Evolutionary conservation across 345 rosid genomes (phyloP).

Genomic region (Carallia pectinifolia): DNA sequence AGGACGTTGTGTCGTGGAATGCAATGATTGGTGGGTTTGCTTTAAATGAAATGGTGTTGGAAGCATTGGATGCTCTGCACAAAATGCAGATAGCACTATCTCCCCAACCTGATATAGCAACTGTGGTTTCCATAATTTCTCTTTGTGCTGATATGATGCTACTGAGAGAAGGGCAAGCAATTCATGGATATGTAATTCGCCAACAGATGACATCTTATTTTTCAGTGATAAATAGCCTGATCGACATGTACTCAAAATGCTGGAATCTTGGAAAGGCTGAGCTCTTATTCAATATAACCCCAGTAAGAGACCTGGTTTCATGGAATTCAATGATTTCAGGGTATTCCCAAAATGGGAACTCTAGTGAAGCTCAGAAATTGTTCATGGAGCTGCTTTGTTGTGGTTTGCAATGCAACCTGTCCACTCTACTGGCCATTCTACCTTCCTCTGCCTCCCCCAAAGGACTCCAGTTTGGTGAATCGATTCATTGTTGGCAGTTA

Average conservation of each 20-base stretch:
- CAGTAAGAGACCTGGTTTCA: slow-evolving; percentile 40
- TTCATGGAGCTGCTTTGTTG: slow-evolving; percentile 39
- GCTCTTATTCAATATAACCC: slow-evolving; percentile 31
- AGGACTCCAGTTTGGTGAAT: slow-evolving; percentile 44
- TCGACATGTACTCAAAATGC: slow-evolving; percentile 49
- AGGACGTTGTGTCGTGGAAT: slow-evolving; percentile 57
- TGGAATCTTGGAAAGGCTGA: slow-evolving; percentile 31
- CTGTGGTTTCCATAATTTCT: slow-evolving; percentile 38
- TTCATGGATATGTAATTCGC: slow-evolving; percentile 45
- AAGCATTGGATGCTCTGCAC: slow-evolving; percentile 40
- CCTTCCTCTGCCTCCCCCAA: slow-evolving; percentile 41
- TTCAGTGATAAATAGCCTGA: slow-evolving; percentile 40
- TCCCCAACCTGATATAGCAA: slow-evolving; percentile 41
- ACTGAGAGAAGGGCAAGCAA: slow-evolving; percentile 43
- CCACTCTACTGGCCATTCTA: slow-evolving; percentile 50
- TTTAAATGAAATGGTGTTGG: slow-evolving; percentile 39
- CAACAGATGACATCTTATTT: slow-evolving; percentile 28
- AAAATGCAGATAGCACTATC: slow-evolving; percentile 38
- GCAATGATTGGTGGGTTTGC: slow-evolving; percentile 51
- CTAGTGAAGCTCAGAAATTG: slow-evolving; percentile 34
- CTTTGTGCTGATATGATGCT: slow-evolving; percentile 40
- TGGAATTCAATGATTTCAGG: slow-evolving; percentile 55
- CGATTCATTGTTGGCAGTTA: slow-evolving; percentile 45
- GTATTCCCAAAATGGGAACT: slow-evolving; percentile 28
- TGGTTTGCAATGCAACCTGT: slow-evolving; percentile 30